Base-by-base conservation (phyloP, 2,329 filamentous ascomycete species). In the Penicillium aurantiogriseum region DNA sequence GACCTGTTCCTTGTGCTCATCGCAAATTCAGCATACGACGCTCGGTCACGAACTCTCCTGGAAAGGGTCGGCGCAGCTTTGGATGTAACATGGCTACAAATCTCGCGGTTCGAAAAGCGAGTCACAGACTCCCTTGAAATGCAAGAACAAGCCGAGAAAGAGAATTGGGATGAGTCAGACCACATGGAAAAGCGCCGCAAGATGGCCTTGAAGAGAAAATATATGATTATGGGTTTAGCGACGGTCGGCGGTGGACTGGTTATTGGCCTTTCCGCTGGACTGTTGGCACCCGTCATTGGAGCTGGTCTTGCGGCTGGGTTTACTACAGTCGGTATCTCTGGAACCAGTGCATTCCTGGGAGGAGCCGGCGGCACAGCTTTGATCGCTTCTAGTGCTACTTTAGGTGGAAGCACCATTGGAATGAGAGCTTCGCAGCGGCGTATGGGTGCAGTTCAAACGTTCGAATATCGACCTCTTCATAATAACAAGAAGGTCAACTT, bases 401-500 rank as follows among this genome's bases (percentile, higher is more conserved):
- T 93, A 9, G 92, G 92, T 40, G 94, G 94, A 51, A 87, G 91
- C 67, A 86, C 91, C 38, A 94, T 99, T 68, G 94, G 91, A 48
- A 85, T 89, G 42, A 87, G 87, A 71, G 93, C 94, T 27, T 92
- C 92, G n/a, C 83, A 90, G 68, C 85, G 92, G 67, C 85, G 94
- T 65, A 97, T 90, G 1, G 93, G 94, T 15, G 88, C 92, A 1
- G 95, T 99, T 57, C 92, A 88, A 76, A 99, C 94, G 0, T 99
- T 97, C 70, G 94, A 99, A 75, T 99, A 97, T 72, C 86, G 93
- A 44, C 94, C 94, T 7, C 79, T 99, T 45, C 92, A 97, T 79
- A 99, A 99, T 78, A 97, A 97, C 76, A 99, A 99, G 77, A 84
- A 92, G 57, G 90, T 97, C 39, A 97, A 99, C 67, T 83, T 99